Conservation (phyloP, 2,329 filamentous ascomycete genomes). For the Colletotrichum australisinense region DNA sequence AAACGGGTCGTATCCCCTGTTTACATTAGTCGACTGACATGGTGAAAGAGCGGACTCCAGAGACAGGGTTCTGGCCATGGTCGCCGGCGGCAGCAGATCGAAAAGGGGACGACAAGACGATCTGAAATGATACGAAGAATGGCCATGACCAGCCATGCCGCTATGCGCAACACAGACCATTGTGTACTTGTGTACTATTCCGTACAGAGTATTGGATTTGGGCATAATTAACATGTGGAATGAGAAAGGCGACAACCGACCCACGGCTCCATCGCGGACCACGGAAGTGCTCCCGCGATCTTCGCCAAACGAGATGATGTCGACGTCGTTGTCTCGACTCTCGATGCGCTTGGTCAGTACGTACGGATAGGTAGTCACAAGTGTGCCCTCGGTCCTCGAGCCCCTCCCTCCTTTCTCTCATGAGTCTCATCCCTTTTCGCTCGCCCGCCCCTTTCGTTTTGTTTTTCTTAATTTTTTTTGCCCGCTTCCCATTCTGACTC, state of each 20-base stretch:
- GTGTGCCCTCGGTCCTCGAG: constrained; percentile 7
- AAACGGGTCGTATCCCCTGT: not conserved
- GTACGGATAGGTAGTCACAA: not conserved
- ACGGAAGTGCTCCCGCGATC: constrained; percentile 18
- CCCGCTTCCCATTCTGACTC: not conserved
- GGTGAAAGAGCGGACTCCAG: not conserved
- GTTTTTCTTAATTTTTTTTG: not conserved
- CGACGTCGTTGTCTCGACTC: constrained; percentile 9
- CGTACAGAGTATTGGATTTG: not conserved
- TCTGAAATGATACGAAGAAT: not conserved
- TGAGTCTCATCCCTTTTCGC: not conserved
- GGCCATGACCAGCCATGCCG: too few species aligned
- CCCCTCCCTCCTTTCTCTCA: constrained; percentile 14
- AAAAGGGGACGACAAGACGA: constrained; percentile 6
- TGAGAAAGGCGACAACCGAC: not conserved
- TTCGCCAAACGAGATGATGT: constrained; percentile 24
- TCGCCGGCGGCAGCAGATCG: not conserved
- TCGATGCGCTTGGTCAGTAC: not conserved
- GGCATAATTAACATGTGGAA: not conserved
- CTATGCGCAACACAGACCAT: not conserved
- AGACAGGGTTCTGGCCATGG: not conserved
- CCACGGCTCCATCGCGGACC: not conserved
- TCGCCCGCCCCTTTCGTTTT: not conserved
- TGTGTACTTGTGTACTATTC: too few species aligned
- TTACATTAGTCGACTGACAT: not conserved